Conservation (phyloP, 1,284 basidiomycete species). For the Cryptococcus neoformans region DNA sequence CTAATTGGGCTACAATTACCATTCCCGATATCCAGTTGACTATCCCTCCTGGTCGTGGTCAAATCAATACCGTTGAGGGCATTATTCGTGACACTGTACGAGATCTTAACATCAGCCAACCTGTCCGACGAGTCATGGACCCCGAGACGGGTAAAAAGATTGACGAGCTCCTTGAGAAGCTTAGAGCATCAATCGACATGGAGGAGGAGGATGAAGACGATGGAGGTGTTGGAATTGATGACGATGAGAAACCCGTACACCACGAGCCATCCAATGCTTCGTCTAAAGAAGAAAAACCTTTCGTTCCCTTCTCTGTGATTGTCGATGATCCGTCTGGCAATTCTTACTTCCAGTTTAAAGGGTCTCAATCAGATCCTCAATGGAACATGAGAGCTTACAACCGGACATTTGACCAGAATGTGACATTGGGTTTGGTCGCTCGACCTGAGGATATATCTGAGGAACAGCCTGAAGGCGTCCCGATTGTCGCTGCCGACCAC, state of each 20-base stretch:
- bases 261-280: constrained; percentile 31
- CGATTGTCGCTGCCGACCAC: constrained; percentile 53
- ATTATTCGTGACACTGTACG: constrained; percentile 78
- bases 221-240: constrained; percentile 35
- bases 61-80: constrained; percentile 95
- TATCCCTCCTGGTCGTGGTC: constrained; percentile 82
- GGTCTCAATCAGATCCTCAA: constrained; percentile 76
- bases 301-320: constrained; percentile 75
- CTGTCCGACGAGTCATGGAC: constrained; percentile 78
- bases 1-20: constrained; percentile 71
- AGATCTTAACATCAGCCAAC: constrained; percentile 82
- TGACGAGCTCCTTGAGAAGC: constrained; percentile 64
- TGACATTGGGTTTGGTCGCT: constrained; percentile 66
- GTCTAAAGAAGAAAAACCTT: constrained; percentile 53
- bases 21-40: constrained; percentile 91
- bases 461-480: constrained; percentile 33
- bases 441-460: constrained; percentile 34
- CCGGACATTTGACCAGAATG: constrained; percentile 80
- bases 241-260: constrained; percentile 28
- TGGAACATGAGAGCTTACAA: constrained; percentile 90
- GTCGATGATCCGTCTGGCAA: constrained; percentile 95
- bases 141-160: constrained; percentile 75
- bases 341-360: constrained; percentile 85
- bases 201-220: constrained; percentile 59
- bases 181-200: constrained; percentile 69